These are phyloP conservation scores for Fusarium nodosum DNA, from an alignment of 2,329 filamentous ascomycete species.

Conservation along the genomic window DNA sequence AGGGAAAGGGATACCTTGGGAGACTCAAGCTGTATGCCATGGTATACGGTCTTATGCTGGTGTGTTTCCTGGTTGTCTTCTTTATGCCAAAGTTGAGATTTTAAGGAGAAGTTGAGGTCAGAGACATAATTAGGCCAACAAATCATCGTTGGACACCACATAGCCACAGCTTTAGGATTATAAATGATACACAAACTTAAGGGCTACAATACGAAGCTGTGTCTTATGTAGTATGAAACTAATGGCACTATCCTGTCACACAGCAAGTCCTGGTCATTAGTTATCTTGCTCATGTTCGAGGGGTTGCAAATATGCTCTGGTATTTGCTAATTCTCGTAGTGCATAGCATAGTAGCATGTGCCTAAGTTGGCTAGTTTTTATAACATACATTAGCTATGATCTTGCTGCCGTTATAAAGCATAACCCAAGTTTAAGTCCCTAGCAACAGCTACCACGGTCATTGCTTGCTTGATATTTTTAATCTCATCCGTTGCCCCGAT, in stretches of 20 bases:
- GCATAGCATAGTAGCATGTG: too few relatives aligned
- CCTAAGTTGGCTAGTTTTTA: background rate
- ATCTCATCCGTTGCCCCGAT: background rate
- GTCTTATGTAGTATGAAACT: background rate
- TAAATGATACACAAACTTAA: background rate
- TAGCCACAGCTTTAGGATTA: background rate
- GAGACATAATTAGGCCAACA: background rate
- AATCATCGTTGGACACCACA: background rate
- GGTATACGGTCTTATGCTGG: slow-evolving; percentile 86
- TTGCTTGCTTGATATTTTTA: background rate
- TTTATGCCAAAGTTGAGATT: slow-evolving; percentile 90
- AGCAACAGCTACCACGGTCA: background rate
- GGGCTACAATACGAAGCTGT: background rate
- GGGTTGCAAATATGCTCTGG: background rate
- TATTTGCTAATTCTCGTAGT: background rate
- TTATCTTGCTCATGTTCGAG: background rate
- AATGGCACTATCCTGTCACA: background rate
- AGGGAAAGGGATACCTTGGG: slow-evolving; percentile 90
- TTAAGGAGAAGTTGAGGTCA: slow-evolving; percentile 56
- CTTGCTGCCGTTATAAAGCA: background rate
- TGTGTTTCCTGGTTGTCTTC: slow-evolving; percentile 84
- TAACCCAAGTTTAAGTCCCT: background rate
- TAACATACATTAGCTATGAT: background rate
- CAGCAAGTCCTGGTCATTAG: background rate
- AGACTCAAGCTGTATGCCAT: slow-evolving; percentile 85